phyloP scores from a whole-genome alignment of 2,329 filamentous ascomycete species.

The Neonectria ditissima region DNA sequence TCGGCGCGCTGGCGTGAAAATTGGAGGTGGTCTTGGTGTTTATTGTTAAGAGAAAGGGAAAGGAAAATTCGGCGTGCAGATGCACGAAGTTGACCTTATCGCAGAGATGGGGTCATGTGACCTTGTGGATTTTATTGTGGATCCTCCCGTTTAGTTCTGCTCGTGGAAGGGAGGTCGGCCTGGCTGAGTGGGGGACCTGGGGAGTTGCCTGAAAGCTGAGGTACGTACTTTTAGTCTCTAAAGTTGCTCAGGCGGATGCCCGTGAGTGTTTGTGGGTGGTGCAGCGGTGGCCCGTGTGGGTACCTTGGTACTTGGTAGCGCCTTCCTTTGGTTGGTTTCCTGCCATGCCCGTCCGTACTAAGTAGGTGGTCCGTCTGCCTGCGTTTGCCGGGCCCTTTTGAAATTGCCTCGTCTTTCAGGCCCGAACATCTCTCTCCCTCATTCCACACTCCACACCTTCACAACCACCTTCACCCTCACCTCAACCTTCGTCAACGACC shows the following conservation, averaged over 20 bases:
- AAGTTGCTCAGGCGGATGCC: conserved; percentile 1
- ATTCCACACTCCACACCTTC: conserved; percentile 46
- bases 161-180: too few relatives aligned
- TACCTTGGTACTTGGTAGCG: neutral
- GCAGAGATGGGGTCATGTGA: conserved; percentile 41
- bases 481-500: conserved; percentile 46
- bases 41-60: conserved; percentile 45
- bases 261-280: conserved; percentile 17
- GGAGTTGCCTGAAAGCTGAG: conserved; percentile 21
- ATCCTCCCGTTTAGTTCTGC: neutral
- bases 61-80: conserved; percentile 37
- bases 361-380: conserved; percentile 16
- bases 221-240: neutral
- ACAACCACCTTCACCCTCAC: conserved; percentile 46
- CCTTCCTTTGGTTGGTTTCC: neutral
- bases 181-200: neutral
- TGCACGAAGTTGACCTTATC: conserved; percentile 34
- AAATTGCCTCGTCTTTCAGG: conserved; percentile 51
- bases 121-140: conserved; percentile 1
- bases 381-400: conserved; percentile 31
- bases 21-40: conserved; percentile 58
- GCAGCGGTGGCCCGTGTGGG: conserved; percentile 17
- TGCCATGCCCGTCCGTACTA: conserved; percentile 28
- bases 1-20: conserved; percentile 55
- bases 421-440: conserved; percentile 45